Evolutionary conservation across 2,329 filamentous ascomycete species (phyloP), one percentile per base, ranked within the genome.

Genomic region (Truncatella angustata): DNA sequence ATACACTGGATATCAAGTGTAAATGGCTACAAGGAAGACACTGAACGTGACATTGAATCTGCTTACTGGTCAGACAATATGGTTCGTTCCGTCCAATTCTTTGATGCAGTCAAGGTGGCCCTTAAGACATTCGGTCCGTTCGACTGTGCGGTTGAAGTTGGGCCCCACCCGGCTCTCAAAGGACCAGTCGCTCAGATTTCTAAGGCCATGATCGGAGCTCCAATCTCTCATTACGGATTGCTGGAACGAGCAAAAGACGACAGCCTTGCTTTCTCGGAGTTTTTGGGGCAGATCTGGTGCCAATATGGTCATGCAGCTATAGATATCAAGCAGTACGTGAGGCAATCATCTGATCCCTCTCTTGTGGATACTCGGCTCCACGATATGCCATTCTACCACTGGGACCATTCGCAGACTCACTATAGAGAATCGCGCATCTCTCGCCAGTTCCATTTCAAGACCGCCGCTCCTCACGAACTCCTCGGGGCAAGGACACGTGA

Each of bases 401-500:
- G 77, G 74, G 73, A 80, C 39, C 76, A 79, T 56, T 67, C 69
- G 2, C 67, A 70, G 23, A 52, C 57, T 1, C 67, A 74, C 55
- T 77, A 73, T 64, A 66, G 71, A 20, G 73, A 78, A 53, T 72
- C 73, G 14, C 67, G 75, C 4, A 57, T 76, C 4, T 73, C 73
- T 16, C 68, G 70, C 14, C 67, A 76, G 23, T 70, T 70, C 52
- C 67, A 72, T 20, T 60, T 61, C 3, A 61, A 65, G 63, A 46
- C 55, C 0, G 50, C 40, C 0, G 46, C 54, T 4, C 62, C 63
- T 1, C 70, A 74, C 39, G 71, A 73, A 46, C 64, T 74, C 3
- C 63, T 74, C 0, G 72, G 72, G 3, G 61, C 66, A 4, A 68
- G 70, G 2, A 66, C 65, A 0, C 63, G 64, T 4, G 71, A 73